Conservation (phyloP, 345 rosid genomes). For the Dipteronia dyeriana region DNA sequence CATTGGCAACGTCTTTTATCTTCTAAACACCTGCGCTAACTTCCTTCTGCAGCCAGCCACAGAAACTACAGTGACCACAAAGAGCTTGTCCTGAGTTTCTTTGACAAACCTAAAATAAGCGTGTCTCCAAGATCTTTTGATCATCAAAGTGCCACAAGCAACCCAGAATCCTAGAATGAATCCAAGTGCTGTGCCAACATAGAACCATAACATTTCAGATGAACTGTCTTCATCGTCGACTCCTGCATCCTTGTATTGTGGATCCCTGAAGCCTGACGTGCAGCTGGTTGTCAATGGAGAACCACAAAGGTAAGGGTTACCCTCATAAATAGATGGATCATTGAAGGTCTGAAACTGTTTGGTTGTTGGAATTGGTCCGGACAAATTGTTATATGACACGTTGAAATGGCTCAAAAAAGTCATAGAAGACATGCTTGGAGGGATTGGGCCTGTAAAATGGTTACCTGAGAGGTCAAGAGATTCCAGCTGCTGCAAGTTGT, state of each 20-base stretch:
- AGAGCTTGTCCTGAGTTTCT: background rate
- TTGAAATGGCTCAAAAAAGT: slow-evolving; percentile 21
- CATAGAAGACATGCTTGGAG: slow-evolving; percentile 20
- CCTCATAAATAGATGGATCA: slow-evolving; percentile 27
- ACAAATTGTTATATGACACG: slow-evolving; percentile 31
- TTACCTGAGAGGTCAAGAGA: slow-evolving; percentile 36
- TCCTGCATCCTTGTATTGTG: background rate
- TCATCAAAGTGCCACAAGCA: slow-evolving; percentile 12
- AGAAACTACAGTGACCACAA: too few relatives aligned
- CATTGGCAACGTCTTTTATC: too few relatives aligned
- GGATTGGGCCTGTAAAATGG: slow-evolving; percentile 30
- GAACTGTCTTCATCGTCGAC: background rate
- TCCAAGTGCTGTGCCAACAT: background rate
- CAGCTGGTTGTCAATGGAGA: slow-evolving; percentile 10
- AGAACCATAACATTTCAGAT: slow-evolving; percentile 12
- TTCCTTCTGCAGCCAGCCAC: too few relatives aligned
- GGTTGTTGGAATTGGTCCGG: slow-evolving; percentile 28
- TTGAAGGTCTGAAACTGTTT: slow-evolving; percentile 24
- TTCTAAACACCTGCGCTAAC: too few relatives aligned
- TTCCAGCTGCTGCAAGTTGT: slow-evolving; percentile 23
- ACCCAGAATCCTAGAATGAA: slow-evolving; percentile 12
- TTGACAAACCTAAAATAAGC: slow-evolving; percentile 13
- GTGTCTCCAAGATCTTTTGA: slow-evolving; percentile 14
- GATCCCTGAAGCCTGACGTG: background rate
- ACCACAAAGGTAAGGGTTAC: slow-evolving; percentile 23